Base-by-base conservation (phyloP, 2,329 filamentous ascomycete species). In the Tolypocladium capitatum region DNA sequence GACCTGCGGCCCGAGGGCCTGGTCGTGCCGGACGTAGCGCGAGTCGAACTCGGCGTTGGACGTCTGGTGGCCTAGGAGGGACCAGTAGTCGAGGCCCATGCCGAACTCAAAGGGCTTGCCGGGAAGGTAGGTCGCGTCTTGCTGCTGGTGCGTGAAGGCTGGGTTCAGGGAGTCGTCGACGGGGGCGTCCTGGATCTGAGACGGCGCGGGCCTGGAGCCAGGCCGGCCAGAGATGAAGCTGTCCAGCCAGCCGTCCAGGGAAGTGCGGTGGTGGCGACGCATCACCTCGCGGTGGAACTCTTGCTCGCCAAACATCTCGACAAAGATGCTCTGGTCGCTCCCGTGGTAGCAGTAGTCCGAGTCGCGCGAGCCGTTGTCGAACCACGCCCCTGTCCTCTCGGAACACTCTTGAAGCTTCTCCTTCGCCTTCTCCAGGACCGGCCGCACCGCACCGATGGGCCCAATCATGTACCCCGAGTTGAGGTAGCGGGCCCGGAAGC, bases 241-340 rank as follows among this genome's bases (percentile, higher is more conserved):
- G 47, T 61, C 58, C 10, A 60, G 36, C 32, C 50, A 46, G 18
- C 49, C 45, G 45, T 59, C 57, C 9, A 52, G 33, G 1, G 41
- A 27, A 11, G 45, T 51, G 34, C 57, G 55, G 45, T 60, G 54
- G 13, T 55, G 54, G 5, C 58, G 58, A 14, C 60, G 55, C 54
- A 60, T 58, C 35, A 55, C 53, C 32, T 61, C 59, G 35, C 60
- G 57, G 33, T 60, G 57, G 46, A 54, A 58, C 49, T 61, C 59
- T 30, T 61, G 60, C 51, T 59, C 55, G 27, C 58, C 59, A 38
- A 56, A 56, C 45, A 61, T 59, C 47, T 58, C 58, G 45, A 51
- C 52, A 48, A 59, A 61, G 49, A 62, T 53, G 48, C 53, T 54
- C 49, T 62, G 60, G 45, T 62, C 59, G 41, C 55, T 59, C 3